These are phyloP conservation scores for Mycosphaerelloides madeirae DNA, from an alignment of 2,329 filamentous ascomycete genomes.

Conservation along the genomic window DNA sequence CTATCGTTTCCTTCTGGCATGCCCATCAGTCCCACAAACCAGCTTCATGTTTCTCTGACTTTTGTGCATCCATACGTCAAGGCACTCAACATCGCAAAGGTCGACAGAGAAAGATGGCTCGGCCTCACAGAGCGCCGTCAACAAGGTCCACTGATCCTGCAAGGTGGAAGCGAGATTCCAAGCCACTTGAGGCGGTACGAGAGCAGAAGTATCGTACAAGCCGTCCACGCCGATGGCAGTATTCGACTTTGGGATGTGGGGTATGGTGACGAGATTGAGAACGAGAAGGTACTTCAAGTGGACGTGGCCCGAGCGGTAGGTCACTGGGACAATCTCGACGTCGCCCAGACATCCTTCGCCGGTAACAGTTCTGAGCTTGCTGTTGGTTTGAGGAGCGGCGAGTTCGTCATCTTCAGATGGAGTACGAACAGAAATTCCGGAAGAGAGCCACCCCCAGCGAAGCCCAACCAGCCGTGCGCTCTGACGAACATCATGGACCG, in stretches of 20 bases:
- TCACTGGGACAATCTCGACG: conserved; percentile 69
- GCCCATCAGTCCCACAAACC: conserved; percentile 86
- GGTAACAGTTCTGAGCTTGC: conserved; percentile 79
- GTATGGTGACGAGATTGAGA: conserved; percentile 89
- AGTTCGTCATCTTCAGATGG: conserved; percentile 83
- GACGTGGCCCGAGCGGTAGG: conserved; percentile 80
- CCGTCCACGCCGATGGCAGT: conserved; percentile 84
- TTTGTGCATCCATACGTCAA: conserved; percentile 88
- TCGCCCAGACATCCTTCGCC: conserved; percentile 75
- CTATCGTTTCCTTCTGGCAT: conserved; percentile 89
- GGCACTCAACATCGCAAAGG: conserved; percentile 63
- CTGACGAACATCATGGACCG: conserved; percentile 70
- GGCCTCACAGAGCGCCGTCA: conserved; percentile 80
- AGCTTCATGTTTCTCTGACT: conserved; percentile 79
- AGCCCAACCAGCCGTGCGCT: conserved; percentile 45
- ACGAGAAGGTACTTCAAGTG: conserved; percentile 72
- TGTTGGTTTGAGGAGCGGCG: conserved; percentile 75
- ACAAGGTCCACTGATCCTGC: conserved; percentile 71
- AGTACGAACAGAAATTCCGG: conserved; percentile 72
- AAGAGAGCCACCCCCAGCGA: conserved; percentile 51
- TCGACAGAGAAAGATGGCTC: conserved; percentile 80
- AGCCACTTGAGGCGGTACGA: conserved; percentile 73
- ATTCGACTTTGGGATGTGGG: conserved; percentile 91
- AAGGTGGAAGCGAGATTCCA: conserved; percentile 70
- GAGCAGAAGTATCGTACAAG: conserved; percentile 76